Evolutionary conservation across 257 asterid genomes (phyloP).

Genomic region (Cruciata laevipes): DNA sequence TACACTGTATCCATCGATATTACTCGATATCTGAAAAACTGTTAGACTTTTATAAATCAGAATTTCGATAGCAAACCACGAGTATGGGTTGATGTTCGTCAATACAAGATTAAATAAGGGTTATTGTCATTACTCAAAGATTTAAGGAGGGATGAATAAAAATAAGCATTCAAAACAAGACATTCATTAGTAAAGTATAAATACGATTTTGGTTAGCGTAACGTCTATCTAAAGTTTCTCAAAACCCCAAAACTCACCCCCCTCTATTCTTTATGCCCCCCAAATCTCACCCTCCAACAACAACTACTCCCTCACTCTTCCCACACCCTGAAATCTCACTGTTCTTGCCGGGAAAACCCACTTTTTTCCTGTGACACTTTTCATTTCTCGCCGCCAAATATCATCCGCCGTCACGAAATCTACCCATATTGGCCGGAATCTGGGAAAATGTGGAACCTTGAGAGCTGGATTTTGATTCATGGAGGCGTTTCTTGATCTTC

Average conservation of each 20-base stretch:
- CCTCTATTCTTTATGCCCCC: conserved; percentile 33
- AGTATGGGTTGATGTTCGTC: not conserved
- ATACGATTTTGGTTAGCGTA: conserved; percentile 33
- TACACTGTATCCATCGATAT: too few relatives aligned
- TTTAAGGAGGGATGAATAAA: conserved; percentile 5
- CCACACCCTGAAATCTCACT: conserved; percentile 25
- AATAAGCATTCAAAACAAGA: conserved; percentile 17
- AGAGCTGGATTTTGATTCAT: conserved; percentile 33
- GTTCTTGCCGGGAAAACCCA: conserved; percentile 31
- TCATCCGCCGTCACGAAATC: not conserved
- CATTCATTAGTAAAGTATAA: conserved; percentile 30
- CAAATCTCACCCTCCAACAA: conserved; percentile 27
- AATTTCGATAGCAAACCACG: not conserved
- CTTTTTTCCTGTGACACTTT: conserved; percentile 6
- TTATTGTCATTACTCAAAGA: not conserved
- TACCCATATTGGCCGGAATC: conserved; percentile 15
- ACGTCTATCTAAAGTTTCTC: conserved; percentile 51
- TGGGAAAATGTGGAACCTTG: conserved; percentile 38
- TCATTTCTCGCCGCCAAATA: conserved; percentile 19
- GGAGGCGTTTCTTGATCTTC: conserved; percentile 49
- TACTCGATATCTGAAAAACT: too few relatives aligned
- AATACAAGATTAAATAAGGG: too few relatives aligned
- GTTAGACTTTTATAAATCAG: too few relatives aligned
- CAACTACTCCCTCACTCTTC: conserved; percentile 17
- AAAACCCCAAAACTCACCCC: conserved; percentile 44